Evolutionary conservation across 2,329 filamentous ascomycete genomes (phyloP).

Genomic region (Metarhizium anisopliae): DNA sequence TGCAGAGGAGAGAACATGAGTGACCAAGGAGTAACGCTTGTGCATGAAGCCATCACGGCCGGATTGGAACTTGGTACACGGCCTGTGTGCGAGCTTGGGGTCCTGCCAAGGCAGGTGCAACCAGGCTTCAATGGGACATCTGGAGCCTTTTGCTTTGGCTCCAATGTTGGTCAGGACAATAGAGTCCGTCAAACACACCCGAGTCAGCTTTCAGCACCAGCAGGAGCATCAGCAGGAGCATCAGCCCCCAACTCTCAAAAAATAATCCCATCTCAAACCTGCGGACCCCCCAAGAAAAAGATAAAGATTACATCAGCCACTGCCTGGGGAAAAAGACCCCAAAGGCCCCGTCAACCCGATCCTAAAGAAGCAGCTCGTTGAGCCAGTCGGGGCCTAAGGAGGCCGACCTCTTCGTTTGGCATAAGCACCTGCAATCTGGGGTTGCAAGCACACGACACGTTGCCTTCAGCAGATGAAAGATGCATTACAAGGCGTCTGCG

Average conservation of each 20-base stretch:
- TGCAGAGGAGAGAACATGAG: neutral
- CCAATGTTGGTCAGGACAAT: neutral
- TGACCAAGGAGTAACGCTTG: neutral
- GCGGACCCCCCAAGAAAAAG: neutral
- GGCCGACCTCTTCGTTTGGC: neutral
- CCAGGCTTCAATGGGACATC: too few relatives aligned
- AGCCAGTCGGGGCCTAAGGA: neutral
- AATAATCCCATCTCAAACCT: neutral
- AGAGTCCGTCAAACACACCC: neutral
- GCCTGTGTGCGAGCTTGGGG: too few relatives aligned
- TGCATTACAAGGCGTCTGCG: neutral
- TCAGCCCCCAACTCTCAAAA: neutral
- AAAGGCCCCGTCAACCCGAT: neutral
- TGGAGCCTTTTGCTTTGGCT: too few relatives aligned
- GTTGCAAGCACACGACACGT: neutral
- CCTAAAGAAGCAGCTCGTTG: neutral
- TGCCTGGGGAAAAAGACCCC: neutral
- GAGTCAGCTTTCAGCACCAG: neutral
- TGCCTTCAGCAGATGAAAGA: neutral
- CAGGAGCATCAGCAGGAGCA: neutral
- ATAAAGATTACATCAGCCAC: neutral
- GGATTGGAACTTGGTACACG: neutral
- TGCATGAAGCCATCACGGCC: neutral
- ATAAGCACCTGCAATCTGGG: neutral
- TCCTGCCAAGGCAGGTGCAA: neutral